Percentiles rank a stretch among this genome's conserved stretches.
Evolutionary conservation across 169 alveolate species (phyloP).

Genomic region (Blepharisma undulans): DNA sequence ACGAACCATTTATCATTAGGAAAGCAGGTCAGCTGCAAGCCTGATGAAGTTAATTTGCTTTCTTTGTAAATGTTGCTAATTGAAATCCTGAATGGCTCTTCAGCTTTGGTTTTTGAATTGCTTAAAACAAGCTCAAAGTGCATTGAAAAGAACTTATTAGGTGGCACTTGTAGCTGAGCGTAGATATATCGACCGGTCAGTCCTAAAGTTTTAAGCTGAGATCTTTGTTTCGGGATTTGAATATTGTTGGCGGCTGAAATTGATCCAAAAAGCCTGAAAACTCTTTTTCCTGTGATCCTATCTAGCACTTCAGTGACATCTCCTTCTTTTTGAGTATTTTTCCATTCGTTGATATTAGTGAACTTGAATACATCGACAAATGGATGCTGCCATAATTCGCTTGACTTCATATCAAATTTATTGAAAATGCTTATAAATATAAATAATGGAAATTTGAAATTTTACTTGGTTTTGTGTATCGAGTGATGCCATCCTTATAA

Average conservation of each 20-base stretch:
- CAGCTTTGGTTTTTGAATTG: conserved; percentile 51
- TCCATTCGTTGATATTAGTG: conserved; percentile 67
- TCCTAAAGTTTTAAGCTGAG: conserved; percentile 60
- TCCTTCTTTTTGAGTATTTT: conserved; percentile 71
- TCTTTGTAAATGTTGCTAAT: conserved; percentile 73
- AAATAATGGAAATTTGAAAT: not conserved
- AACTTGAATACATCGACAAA: conserved; percentile 83
- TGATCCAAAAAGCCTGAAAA: conserved; percentile 81
- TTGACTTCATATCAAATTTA: not conserved
- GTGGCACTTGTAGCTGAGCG: conserved; percentile 62
- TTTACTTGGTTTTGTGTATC: no score
- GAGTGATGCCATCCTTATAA: no score
- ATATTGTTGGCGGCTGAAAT: conserved; percentile 86
- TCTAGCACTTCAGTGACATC: conserved; percentile 79
- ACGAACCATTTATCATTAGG: conserved; percentile 70
- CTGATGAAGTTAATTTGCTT: conserved; percentile 63
- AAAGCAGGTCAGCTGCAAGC: conserved; percentile 57
- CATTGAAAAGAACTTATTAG: conserved; percentile 71
- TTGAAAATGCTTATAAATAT: not conserved
- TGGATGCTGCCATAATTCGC: conserved; percentile 81
- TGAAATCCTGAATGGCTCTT: conserved; percentile 63
- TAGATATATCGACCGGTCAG: conserved; percentile 79
- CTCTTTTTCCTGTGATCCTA: conserved; percentile 82
- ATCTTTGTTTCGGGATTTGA: conserved; percentile 78
- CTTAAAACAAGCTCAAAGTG: conserved; percentile 73